Evolutionary conservation across 2,329 filamentous ascomycete species (phyloP).

Genomic region (Pseudogymnoascus sp.): DNA sequence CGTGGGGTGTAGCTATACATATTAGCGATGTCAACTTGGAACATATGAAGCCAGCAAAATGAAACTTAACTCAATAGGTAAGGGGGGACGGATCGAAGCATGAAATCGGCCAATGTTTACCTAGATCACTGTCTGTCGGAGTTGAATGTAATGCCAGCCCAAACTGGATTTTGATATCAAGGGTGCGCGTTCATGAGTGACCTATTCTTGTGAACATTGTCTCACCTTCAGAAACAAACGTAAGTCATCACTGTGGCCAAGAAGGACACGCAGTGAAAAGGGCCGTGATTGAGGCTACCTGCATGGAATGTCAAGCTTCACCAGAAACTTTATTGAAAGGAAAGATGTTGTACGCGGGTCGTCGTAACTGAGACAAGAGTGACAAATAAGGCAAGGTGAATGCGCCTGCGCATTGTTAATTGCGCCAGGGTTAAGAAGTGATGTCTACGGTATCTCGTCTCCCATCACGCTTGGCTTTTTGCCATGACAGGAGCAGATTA

Average conservation of each 20-base stretch:
- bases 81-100: background rate
- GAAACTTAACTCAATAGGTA: background rate
- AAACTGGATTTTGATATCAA: background rate
- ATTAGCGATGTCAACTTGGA: background rate
- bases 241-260: background rate
- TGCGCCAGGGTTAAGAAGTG: background rate
- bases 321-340: background rate
- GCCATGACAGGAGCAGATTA: too few species aligned
- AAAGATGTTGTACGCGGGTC: background rate
- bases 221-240: background rate
- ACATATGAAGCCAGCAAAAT: background rate
- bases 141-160: background rate
- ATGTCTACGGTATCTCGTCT: background rate
- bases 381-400: background rate
- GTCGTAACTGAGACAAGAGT: background rate
- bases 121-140: background rate
- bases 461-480: background rate
- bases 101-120: background rate
- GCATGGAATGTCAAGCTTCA: background rate
- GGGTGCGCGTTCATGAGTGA: background rate
- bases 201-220: background rate
- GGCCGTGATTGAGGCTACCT: background rate
- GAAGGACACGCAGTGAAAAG: background rate
- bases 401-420: background rate
- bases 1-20: background rate